Evolutionary conservation across 805 yeast genomes (phyloP).

Genomic region (Lachancea lanzarotensis): DNA sequence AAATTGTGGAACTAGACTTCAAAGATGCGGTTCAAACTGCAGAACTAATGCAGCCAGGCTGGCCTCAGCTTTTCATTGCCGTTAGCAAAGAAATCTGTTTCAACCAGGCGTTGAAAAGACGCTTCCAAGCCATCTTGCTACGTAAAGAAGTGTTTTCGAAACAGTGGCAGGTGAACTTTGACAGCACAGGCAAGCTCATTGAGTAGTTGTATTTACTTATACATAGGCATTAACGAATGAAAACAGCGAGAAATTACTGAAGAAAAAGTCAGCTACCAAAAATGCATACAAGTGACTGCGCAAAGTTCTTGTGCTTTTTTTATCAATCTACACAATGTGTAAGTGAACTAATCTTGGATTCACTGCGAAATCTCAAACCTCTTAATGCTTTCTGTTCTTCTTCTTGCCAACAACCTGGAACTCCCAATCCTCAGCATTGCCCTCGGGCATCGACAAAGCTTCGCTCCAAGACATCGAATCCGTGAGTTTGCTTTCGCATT

Average conservation of each 20-base stretch:
- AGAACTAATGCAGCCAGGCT: constrained; percentile 63
- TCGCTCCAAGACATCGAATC: constrained; percentile 65
- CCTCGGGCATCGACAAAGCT: constrained; percentile 46
- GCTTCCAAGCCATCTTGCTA: constrained; percentile 39
- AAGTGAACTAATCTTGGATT: no score
- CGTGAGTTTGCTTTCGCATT: constrained; percentile 51
- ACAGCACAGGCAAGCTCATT: constrained; percentile 26
- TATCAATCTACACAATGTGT: no score
- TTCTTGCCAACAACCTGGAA: constrained; percentile 63
- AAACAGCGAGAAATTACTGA: no score
- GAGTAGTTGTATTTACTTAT: constrained; percentile 1
- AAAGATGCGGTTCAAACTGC: constrained; percentile 72
- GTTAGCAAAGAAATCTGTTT: constrained; percentile 84
- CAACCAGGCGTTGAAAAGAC: constrained; percentile 83
- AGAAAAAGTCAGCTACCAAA: no score
- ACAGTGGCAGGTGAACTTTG: constrained; percentile 29
- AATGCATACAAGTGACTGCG: no score
- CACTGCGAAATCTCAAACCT: no score
- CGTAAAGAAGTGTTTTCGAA: constrained; percentile 33
- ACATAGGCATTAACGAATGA: no score
- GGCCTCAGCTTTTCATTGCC: constrained; percentile 72
- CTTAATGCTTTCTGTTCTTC: constrained; percentile 40
- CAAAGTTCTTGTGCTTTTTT: no score
- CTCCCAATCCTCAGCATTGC: constrained; percentile 49
- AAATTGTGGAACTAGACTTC: constrained; percentile 75